Conservation (phyloP, 2,329 filamentous ascomycete genomes). For the Diaporthe aspalathi region DNA sequence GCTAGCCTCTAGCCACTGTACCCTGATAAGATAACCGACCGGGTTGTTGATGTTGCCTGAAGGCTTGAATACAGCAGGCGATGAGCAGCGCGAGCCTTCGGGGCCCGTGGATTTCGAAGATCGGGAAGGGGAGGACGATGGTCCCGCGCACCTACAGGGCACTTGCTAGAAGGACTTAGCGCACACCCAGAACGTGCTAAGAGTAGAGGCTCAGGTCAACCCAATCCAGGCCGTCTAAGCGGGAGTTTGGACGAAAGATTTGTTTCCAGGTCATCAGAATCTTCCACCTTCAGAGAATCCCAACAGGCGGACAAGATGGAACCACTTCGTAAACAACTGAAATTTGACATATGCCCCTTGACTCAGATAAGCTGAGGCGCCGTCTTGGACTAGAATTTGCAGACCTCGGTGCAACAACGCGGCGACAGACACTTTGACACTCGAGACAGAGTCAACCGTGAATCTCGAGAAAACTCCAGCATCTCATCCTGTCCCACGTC, state of each 20-base stretch:
- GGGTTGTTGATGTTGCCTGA: neutral
- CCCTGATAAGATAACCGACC: neutral
- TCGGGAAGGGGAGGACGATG: neutral
- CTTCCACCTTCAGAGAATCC: neutral
- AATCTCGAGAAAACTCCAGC: neutral
- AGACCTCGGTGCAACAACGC: neutral
- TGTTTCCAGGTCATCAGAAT: neutral
- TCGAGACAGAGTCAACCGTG: neutral
- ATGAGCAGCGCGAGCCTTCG: neutral
- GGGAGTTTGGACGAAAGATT: neutral
- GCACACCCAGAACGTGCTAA: neutral
- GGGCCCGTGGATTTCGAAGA: constrained; percentile 7
- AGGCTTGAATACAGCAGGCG: neutral
- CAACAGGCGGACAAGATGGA: constrained; percentile 9
- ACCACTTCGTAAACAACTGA: neutral
- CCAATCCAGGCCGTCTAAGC: too few species aligned
- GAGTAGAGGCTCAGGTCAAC: constrained; percentile 2
- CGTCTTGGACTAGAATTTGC: neutral
- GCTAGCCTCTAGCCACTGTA: too few species aligned
- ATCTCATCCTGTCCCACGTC: neutral
- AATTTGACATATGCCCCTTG: neutral
- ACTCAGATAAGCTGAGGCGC: constrained; percentile 4
- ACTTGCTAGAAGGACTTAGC: neutral
- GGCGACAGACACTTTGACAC: neutral
- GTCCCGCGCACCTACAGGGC: constrained; percentile 8